Evolutionary conservation across 805 yeast genomes (phyloP).

Genomic region (Phaffomyces opuntiae): DNA sequence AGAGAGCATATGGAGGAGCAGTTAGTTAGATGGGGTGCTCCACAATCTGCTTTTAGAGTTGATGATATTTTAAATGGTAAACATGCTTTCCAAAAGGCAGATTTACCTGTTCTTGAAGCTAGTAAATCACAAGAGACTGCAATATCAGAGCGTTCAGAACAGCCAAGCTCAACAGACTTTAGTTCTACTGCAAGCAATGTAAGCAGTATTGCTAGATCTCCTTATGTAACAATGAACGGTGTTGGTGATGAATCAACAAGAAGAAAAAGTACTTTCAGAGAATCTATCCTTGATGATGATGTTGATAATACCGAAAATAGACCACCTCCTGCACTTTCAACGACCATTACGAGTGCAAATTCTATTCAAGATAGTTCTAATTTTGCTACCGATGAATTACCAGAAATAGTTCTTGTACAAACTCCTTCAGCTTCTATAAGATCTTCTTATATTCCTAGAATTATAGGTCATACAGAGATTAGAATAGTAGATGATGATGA

Average conservation of each 20-base stretch:
- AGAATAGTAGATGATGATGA: background rate
- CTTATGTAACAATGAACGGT: constrained; percentile 1
- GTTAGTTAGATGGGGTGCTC: constrained; percentile 29
- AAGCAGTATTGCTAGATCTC: constrained; percentile 12
- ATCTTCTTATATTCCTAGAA: constrained; percentile 3
- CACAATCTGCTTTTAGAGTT: constrained; percentile 21
- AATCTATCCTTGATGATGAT: background rate
- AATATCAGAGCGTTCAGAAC: background rate
- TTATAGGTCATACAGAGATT: background rate
- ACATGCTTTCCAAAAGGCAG: constrained; percentile 27
- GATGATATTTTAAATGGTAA: constrained; percentile 26
- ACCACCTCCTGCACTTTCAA: background rate
- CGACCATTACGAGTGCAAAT: background rate
- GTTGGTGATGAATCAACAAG: background rate
- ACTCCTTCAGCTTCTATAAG: constrained; percentile 5
- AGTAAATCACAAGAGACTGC: background rate
- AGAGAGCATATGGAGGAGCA: constrained; percentile 30
- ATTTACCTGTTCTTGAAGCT: constrained; percentile 12
- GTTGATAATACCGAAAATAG: background rate
- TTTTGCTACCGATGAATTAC: constrained; percentile 1
- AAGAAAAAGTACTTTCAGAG: constrained; percentile 2
- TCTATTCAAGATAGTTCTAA: constrained; percentile 8
- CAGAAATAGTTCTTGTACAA: background rate
- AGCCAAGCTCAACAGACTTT: background rate
- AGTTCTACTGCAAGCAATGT: constrained; percentile 7